These are phyloP conservation scores for Coleophoma cylindrospora DNA, from an alignment of 2,329 filamentous ascomycete species.

Conservation along the genomic window DNA sequence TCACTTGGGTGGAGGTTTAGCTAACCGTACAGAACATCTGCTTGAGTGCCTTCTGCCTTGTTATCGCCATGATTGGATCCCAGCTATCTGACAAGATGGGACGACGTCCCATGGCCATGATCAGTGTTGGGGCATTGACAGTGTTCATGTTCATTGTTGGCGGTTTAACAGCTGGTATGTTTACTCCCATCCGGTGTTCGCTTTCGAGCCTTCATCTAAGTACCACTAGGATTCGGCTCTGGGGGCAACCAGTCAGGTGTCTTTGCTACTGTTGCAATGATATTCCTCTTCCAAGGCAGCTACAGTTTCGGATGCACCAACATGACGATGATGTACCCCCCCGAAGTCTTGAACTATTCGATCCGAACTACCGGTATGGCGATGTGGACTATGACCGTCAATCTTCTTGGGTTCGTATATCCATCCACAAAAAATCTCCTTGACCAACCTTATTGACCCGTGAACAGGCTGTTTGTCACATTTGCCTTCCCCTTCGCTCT, in stretches of 20 bases:
- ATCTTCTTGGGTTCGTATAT: slow-evolving; percentile 21
- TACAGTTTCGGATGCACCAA: slow-evolving; percentile 38
- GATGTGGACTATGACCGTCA: slow-evolving; percentile 14
- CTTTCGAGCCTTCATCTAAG: not conserved
- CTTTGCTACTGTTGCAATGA: slow-evolving; percentile 30
- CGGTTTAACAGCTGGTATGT: slow-evolving; percentile 35
- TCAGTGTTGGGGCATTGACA: slow-evolving; percentile 30
- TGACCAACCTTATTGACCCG: not conserved
- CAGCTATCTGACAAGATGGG: slow-evolving; percentile 35
- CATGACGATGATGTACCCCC: slow-evolving; percentile 39
- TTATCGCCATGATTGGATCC: slow-evolving; percentile 34
- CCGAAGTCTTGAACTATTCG: slow-evolving; percentile 41
- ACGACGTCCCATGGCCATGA: slow-evolving; percentile 35
- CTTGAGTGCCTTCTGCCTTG: slow-evolving; percentile 41
- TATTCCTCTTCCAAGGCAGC: slow-evolving; percentile 40
- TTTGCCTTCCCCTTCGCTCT: slow-evolving; percentile 33
- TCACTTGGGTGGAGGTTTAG: not conserved
- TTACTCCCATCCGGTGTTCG: not conserved
- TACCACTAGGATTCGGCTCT: not conserved
- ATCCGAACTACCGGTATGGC: slow-evolving; percentile 41
- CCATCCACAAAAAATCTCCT: slow-evolving; percentile 4
- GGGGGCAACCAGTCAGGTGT: slow-evolving; percentile 22
- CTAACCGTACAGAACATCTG: slow-evolving; percentile 33
- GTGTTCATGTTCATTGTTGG: slow-evolving; percentile 44
- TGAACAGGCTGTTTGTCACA: slow-evolving; percentile 5